These are phyloP conservation scores for Komagataella mondaviorum DNA, from an alignment of 805 yeast species.

Conservation along the genomic window DNA sequence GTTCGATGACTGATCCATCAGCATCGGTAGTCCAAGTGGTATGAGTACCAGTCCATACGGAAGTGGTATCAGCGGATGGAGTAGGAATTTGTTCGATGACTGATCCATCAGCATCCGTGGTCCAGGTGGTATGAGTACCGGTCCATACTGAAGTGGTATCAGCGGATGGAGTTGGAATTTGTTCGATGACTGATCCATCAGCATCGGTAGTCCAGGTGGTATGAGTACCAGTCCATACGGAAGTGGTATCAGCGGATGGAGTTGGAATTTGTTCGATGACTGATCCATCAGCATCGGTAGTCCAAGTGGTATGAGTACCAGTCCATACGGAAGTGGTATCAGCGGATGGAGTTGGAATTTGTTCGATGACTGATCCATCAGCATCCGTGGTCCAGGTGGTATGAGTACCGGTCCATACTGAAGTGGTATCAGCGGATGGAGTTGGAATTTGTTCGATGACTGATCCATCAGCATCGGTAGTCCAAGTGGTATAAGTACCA, in stretches of 20 bases:
- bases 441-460: neutral
- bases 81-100: neutral
- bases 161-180: neutral
- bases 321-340: neutral
- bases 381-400: neutral
- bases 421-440: neutral
- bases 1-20: neutral
- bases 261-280: neutral
- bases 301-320: neutral
- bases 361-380: neutral
- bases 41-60: neutral
- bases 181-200: neutral
- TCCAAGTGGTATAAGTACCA: neutral
- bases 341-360: neutral
- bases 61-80: neutral
- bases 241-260: neutral
- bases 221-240: neutral
- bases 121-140: neutral
- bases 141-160: neutral
- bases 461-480: neutral
- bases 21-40: neutral
- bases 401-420: neutral
- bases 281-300: neutral
- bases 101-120: neutral
- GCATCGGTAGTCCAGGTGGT: neutral